Evolutionary conservation across 75 land plant genomes (phyloP).

Genomic region (Sequoiadendron giganteum): DNA sequence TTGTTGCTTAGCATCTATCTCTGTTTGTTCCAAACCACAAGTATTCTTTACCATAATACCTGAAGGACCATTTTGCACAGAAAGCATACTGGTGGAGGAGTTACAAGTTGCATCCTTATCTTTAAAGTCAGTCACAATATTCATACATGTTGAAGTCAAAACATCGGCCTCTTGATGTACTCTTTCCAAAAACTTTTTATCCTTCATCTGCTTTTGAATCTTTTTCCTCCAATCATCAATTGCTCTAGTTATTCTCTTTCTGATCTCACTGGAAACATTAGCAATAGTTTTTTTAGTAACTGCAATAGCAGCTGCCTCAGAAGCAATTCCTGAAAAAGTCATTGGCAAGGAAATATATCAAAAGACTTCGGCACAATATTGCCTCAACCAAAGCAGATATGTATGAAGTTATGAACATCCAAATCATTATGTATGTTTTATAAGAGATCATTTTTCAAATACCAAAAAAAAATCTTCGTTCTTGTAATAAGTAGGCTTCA

Average conservation of each 20-base stretch:
- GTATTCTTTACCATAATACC: background rate
- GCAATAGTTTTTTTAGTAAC: slow-evolving; percentile 39
- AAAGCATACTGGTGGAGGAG: background rate
- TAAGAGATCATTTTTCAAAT: background rate
- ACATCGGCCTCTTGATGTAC: background rate
- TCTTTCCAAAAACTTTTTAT: background rate
- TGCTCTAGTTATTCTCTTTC: slow-evolving; percentile 32
- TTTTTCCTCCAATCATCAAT: slow-evolving; percentile 25
- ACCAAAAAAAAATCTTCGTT: background rate
- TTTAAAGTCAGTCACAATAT: background rate
- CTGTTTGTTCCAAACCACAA: background rate
- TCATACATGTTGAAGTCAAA: background rate
- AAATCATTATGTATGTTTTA: background rate
- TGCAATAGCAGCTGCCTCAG: slow-evolving; percentile 35
- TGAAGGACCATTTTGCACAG: background rate
- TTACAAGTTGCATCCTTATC: background rate
- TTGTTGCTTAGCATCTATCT: background rate
- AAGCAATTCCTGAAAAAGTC: slow-evolving; percentile 27
- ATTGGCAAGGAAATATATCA: background rate
- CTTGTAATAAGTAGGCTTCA: background rate
- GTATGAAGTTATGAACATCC: background rate
- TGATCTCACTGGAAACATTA: slow-evolving; percentile 36
- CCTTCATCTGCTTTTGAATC: slow-evolving; percentile 14
- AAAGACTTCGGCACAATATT: background rate
- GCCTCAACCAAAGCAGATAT: background rate